A percentile compares a stretch with the other conserved stretches of the same genome.
These are phyloP conservation scores for Thalassiosira sp. DNA, from an alignment of 352 stramenopile genomes.

Conservation along the genomic window DNA sequence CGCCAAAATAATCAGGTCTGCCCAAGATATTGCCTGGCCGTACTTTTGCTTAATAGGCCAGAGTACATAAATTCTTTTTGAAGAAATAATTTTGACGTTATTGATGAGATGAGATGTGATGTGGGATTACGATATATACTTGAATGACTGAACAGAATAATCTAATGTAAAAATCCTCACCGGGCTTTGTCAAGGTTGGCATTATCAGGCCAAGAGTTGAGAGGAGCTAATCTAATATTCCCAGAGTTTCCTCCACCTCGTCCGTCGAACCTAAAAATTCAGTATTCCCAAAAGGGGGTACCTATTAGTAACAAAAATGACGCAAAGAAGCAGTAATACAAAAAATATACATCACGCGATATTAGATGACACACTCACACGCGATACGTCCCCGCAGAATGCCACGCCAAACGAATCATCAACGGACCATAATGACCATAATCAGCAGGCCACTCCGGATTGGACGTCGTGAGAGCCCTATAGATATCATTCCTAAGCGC, in stretches of 20 bases:
- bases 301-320: no score
- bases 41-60: constrained; percentile 84
- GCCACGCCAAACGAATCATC: constrained; percentile 84
- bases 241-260: constrained; percentile 63
- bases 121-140: background rate
- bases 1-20: constrained; percentile 79
- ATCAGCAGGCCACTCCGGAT: constrained; percentile 87
- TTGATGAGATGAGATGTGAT: background rate
- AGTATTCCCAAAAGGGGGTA: no score
- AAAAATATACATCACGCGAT: background rate
- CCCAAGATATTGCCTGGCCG: constrained; percentile 69
- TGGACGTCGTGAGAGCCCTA: constrained; percentile 82
- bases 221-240: constrained; percentile 65
- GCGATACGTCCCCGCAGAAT: constrained; percentile 72
- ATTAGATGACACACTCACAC: constrained; percentile 26
- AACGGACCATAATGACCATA: constrained; percentile 88
- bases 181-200: constrained; percentile 78
- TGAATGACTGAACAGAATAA: background rate
- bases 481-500: constrained; percentile 82
- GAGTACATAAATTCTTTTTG: constrained; percentile 52
- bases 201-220: constrained; percentile 81
- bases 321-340: no score
- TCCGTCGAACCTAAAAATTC: constrained; percentile 51
- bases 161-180: constrained; percentile 3
- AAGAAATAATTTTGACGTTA: background rate